Evolutionary conservation across 2,329 filamentous ascomycete species (phyloP).

Genomic region (Graphiopsis chlorocephala): DNA sequence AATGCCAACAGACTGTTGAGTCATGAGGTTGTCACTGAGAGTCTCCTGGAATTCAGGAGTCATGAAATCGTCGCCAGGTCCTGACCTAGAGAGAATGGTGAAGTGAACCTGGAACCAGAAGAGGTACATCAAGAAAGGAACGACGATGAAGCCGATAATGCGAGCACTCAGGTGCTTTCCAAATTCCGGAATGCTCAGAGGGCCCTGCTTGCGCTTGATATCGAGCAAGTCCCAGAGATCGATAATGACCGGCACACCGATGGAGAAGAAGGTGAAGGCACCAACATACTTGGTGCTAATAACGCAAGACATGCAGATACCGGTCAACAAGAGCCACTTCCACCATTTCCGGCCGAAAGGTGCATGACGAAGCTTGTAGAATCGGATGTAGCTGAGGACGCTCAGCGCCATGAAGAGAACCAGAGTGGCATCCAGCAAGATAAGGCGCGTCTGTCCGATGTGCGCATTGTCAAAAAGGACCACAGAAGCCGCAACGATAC

Average conservation of each 20-base stretch:
- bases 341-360: constrained; percentile 97
- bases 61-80: constrained; percentile 98
- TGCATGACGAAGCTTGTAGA: constrained; percentile 90
- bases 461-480: constrained; percentile 97
- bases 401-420: constrained; percentile 96
- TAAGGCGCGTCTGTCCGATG: constrained; percentile 91
- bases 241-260: constrained; percentile 88
- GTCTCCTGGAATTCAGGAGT: constrained; percentile 97
- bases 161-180: constrained; percentile 87
- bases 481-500: constrained; percentile 78
- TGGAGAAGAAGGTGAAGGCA: constrained; percentile 93
- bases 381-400: constrained; percentile 89
- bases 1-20: constrained; percentile 78
- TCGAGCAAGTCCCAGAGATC: constrained; percentile 94
- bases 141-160: constrained; percentile 77
- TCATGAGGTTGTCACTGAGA: constrained; percentile 89
- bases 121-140: constrained; percentile 96
- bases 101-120: constrained; percentile 99
- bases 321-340: constrained; percentile 97
- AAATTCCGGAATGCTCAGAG: constrained; percentile 76
- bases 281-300: constrained; percentile 99
- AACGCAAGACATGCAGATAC: constrained; percentile 91
- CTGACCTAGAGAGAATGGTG: constrained; percentile 79
- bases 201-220: constrained; percentile 77
- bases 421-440: constrained; percentile 89